Evolutionary conservation across 1,284 basidiomycete genomes (phyloP).

Genomic region (Pholiota adiposa): DNA sequence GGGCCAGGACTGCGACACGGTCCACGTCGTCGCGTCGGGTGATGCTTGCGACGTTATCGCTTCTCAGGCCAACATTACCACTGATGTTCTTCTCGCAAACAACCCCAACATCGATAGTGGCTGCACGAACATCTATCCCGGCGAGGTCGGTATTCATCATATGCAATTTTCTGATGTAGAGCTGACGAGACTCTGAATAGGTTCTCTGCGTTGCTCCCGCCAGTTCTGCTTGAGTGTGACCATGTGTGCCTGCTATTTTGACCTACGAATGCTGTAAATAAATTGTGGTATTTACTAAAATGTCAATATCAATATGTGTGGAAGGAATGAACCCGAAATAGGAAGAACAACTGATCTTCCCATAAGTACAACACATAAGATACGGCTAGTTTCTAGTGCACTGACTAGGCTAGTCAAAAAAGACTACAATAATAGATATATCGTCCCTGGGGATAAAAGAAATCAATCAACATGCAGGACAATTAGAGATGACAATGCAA

Average conservation of each 20-base stretch:
- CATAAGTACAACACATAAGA: too few relatives aligned
- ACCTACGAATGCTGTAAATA: neutral
- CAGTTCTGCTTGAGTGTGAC: neutral
- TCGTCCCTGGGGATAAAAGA: constrained; percentile 22
- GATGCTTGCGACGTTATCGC: constrained; percentile 47
- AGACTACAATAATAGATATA: constrained; percentile 26
- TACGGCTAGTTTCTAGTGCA: too few relatives aligned
- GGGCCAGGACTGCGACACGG: constrained; percentile 46
- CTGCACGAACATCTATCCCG: constrained; percentile 53
- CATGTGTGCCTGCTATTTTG: neutral
- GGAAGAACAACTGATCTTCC: too few relatives aligned
- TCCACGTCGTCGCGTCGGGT: constrained; percentile 38
- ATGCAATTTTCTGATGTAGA: neutral
- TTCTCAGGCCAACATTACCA: constrained; percentile 35
- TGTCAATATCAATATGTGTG: too few relatives aligned
- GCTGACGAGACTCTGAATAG: constrained; percentile 1
- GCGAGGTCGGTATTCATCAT: constrained; percentile 25
- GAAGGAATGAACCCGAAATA: too few relatives aligned
- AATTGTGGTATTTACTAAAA: neutral
- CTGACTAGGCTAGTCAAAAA: constrained; percentile 29
- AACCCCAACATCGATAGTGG: constrained; percentile 53
- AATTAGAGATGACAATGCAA: neutral
- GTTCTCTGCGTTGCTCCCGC: constrained; percentile 21
- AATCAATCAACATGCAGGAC: neutral
- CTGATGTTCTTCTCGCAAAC: constrained; percentile 44